Evolutionary conservation across 768 basidiomycete species (phyloP).

Genomic region (Tephrocybe rancida): DNA sequence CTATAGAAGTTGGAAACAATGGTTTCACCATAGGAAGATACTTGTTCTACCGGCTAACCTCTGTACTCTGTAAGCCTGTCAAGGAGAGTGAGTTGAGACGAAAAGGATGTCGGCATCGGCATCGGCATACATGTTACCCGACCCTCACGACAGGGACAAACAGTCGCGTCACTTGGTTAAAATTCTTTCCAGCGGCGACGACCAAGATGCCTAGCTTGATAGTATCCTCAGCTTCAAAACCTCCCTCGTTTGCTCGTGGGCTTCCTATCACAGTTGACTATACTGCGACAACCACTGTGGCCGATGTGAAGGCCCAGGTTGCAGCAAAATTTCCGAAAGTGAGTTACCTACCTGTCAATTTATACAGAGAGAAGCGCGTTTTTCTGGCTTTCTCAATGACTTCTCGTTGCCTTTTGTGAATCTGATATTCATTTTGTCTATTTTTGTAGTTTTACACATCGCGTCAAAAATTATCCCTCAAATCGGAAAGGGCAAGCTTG

Average conservation of each 20-base stretch:
- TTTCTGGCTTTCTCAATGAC: too few relatives aligned
- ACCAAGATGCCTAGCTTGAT: conserved; percentile 45
- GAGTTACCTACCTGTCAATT: conserved; percentile 8
- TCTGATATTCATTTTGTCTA: conserved; percentile 3
- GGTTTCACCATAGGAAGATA: too few relatives aligned
- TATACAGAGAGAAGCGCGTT: neutral
- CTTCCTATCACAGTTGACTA: conserved; percentile 56
- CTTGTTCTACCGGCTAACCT: too few relatives aligned
- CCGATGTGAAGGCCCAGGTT: conserved; percentile 70
- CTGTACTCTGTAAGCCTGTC: too few relatives aligned
- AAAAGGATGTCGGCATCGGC: too few relatives aligned
- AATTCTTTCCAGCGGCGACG: too few relatives aligned
- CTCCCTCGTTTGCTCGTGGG: conserved; percentile 46
- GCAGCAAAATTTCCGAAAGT: conserved; percentile 43
- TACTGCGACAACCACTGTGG: conserved; percentile 55
- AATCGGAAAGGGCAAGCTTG: conserved; percentile 62
- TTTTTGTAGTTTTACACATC: conserved; percentile 60
- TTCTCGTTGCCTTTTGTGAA: neutral
- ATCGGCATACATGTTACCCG: too few relatives aligned
- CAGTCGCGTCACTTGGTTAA: too few relatives aligned
- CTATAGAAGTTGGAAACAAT: too few relatives aligned
- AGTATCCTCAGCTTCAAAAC: conserved; percentile 51
- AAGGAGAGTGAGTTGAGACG: too few relatives aligned
- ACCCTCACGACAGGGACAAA: too few relatives aligned
- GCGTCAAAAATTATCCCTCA: conserved; percentile 74